Base-by-base conservation (phyloP, 1,284 basidiomycete species). In the Grifola frondosa region DNA sequence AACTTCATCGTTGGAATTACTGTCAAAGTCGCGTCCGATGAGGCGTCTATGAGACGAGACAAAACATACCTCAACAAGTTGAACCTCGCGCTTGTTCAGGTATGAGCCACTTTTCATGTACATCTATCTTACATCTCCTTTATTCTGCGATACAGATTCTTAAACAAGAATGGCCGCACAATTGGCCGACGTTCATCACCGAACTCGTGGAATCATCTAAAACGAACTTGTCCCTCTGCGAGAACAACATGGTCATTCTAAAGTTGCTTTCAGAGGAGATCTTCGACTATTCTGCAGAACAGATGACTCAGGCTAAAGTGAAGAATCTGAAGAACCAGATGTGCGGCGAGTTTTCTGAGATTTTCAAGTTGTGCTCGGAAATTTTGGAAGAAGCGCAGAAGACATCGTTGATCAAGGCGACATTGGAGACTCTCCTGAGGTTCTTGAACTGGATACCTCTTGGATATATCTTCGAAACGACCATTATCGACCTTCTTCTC, bases 391-490 rank as follows among this genome's bases (percentile, higher is more conserved):
- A 97, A 69, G 96, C 97, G n/a, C 87, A 93, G 62, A 99, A 98
- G 73, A 84, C 93, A 3, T 94, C 91, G 22, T 71, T 99, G 46
- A 96, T 99, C 73, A 94, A 84, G 68, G 91, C 91, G 8, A 99
- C 97, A 4, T 75, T 99, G 51, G 96, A 99, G 67, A 99, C 97
- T 1, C 77, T 99, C 30, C 76, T 99, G 48, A 79, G 94, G 46
- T 99, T 99, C 79, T 73, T 99, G 59, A 98, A 98, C 69, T 99
- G 97, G 97, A 99, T 99, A 61, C 97, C 97, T 36, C 74, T 99
- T 33, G 97, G 96, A 20, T 99, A 96, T 68, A 98, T 99, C 58
- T 99, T 99, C 57, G 97, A 99, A 73, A 99, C 97, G 1, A 91
- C 89, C 37, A 89, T 99, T 60, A 98, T 99, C 57, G 97, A 99